These are phyloP conservation scores for Sordariomycetes sp. DNA, from an alignment of 2,329 filamentous ascomycete species.

Conservation along the genomic window DNA sequence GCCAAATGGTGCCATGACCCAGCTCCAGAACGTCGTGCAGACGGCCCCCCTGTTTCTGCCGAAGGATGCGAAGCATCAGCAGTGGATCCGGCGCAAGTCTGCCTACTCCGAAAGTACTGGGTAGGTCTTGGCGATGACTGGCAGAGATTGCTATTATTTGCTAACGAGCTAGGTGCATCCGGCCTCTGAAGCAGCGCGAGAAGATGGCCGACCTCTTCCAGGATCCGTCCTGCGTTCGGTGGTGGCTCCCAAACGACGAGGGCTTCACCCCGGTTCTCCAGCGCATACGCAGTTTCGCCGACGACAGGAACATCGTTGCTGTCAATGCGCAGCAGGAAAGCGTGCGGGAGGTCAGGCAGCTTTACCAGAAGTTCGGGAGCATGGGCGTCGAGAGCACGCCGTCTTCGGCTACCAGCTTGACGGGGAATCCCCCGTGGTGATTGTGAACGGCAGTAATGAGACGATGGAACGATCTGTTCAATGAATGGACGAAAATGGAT, in stretches of 20 bases:
- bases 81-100: slow-evolving; percentile 75
- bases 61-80: slow-evolving; percentile 59
- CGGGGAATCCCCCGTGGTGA: too few species aligned
- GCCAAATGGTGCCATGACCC: slow-evolving; percentile 61
- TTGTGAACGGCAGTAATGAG: too few species aligned
- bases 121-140: slow-evolving; percentile 41
- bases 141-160: not conserved
- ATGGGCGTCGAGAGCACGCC: too few species aligned
- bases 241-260: slow-evolving; percentile 86
- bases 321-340: slow-evolving; percentile 52
- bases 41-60: slow-evolving; percentile 76
- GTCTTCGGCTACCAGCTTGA: too few species aligned
- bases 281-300: slow-evolving; percentile 70
- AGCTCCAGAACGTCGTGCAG: slow-evolving; percentile 66
- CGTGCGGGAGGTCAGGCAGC: slow-evolving; percentile 63
- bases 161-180: slow-evolving; percentile 60
- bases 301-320: slow-evolving; percentile 59
- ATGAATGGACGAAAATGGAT: too few species aligned
- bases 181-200: slow-evolving; percentile 61
- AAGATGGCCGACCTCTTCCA: slow-evolving; percentile 71
- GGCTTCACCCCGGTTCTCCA: slow-evolving; percentile 65
- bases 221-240: slow-evolving; percentile 61
- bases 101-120: slow-evolving; percentile 69
- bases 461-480: too few species aligned
- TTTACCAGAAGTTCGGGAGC: slow-evolving; percentile 54